Base-by-base conservation (phyloP, 345 rosid species). In the Heritiera fomes region DNA sequence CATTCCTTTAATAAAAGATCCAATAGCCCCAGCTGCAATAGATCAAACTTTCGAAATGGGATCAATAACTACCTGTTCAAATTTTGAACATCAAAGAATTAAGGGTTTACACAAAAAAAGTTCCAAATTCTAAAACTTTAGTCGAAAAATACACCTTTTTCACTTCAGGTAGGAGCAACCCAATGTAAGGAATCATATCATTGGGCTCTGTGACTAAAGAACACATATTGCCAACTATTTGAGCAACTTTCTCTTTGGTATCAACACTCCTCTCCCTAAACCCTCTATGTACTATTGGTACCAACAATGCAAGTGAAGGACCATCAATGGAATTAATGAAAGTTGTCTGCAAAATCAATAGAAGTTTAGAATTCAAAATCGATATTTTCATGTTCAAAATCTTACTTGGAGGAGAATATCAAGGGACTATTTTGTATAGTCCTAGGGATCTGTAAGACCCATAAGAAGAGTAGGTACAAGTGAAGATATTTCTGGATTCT, bases 11-110 rank as follows among this genome's bases (percentile, higher is more conserved):
- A 96, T 94, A 78, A 96, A 98, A 73, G 98, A 96, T 56, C 98
- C 99, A 77, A 94, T 83, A 75, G 99, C 99, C 83, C 99, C 88
- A 75, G 99, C 99, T 67, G 99, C 99, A 84, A 94, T 98, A 56
- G 98, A 86, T 56, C 99, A 91, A 63, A 96, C 99, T 91, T 96
- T 98, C 0, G 99, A 98, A 79, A 96, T 96, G 28, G 99, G 98
- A 89, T 96, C 99, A 84, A 96, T 95, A 78, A 96, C 98, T 67
- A 95, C 99, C 98, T 95, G 87, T 80, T 77, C 64, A 63, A 38
- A 53, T 77, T 67, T 71, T 45, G 17, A 72, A 62, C 17, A 59
- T 71, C 74, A 23, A 38, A 64, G 66, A 3, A 69, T 28, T 41
- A 20, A 18, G 55, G 38, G 40, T 40, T 60, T 58, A n/a, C 20